phyloP scores from a whole-genome alignment of 73 alveolate genomes.

The Uronychia setigera region DNA sequence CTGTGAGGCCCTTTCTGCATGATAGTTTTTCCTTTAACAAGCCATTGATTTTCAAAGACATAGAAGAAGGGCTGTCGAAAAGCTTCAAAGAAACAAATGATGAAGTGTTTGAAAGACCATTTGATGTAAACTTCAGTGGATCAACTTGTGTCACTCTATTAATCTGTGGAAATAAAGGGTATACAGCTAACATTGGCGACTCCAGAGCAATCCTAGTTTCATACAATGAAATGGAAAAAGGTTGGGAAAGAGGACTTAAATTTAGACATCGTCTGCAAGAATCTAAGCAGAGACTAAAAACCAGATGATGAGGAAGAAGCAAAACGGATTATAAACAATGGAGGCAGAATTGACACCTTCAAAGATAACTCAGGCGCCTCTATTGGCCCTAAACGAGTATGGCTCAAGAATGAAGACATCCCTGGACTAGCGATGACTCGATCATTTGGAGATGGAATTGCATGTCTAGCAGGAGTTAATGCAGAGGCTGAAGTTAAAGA shows the following conservation, averaged over 20 bases:
- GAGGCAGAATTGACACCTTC: slow-evolving; percentile 89
- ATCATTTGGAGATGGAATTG: slow-evolving; percentile 84
- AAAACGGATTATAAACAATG: slow-evolving; percentile 61
- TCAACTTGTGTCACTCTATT: slow-evolving; percentile 57
- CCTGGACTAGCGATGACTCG: slow-evolving; percentile 94
- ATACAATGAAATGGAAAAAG: too few species aligned
- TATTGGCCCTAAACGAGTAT: slow-evolving; percentile 88
- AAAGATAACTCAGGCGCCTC: slow-evolving; percentile 88
- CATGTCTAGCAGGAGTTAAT: slow-evolving; percentile 78
- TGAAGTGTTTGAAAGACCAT: slow-evolving; percentile 16
- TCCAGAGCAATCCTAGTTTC: slow-evolving; percentile 75
- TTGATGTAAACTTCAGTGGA: slow-evolving; percentile 33
- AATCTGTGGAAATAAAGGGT: slow-evolving; percentile 50
- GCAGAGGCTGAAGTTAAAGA: slow-evolving; percentile 82
- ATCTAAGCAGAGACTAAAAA: slow-evolving; percentile 77
- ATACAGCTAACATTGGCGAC: slow-evolving; percentile 86
- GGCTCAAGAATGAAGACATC: slow-evolving; percentile 80
- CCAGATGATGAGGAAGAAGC: slow-evolving; percentile 82
- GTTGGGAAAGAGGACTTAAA: slow-evolving; percentile 30
- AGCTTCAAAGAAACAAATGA: slow-evolving; percentile 10
- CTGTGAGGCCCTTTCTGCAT: too few species aligned
- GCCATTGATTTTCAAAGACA: background rate
- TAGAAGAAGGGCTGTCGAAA: background rate
- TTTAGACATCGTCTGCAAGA: too few species aligned
- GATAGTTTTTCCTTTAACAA: too few species aligned